A percentile compares a stretch with the other conserved stretches of the same genome.
These are phyloP conservation scores for Exophiala oligosperma DNA, from an alignment of 2,329 filamentous ascomycete species.

Conservation along the genomic window DNA sequence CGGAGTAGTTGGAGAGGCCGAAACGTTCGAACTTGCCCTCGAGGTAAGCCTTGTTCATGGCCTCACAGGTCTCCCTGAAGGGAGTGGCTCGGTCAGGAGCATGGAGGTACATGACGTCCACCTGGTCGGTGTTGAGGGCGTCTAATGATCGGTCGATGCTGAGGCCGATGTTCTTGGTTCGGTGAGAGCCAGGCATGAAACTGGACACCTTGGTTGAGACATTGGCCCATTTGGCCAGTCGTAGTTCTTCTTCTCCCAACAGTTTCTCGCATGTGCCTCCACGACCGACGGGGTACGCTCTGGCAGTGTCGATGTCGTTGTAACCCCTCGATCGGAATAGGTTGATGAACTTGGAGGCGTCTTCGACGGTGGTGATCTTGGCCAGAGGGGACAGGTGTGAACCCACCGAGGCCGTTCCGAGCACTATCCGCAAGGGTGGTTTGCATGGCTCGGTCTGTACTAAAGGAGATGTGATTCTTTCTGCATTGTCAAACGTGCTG, in stretches of 20 bases:
- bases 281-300: constrained; percentile 32
- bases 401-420: constrained; percentile 32
- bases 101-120: constrained; percentile 45
- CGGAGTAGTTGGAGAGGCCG: constrained; percentile 49
- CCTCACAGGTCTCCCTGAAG: constrained; percentile 43
- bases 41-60: constrained; percentile 43
- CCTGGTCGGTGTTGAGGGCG: constrained; percentile 28
- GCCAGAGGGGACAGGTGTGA: constrained; percentile 29
- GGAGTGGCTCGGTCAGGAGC: constrained; percentile 47
- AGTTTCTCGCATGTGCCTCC: constrained; percentile 32
- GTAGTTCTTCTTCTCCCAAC: constrained; percentile 29
- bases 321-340: constrained; percentile 30
- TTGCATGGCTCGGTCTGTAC: constrained; percentile 25
- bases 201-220: constrained; percentile 32
- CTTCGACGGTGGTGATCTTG: constrained; percentile 31
- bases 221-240: constrained; percentile 29
- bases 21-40: constrained; percentile 48
- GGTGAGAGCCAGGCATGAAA: constrained; percentile 31
- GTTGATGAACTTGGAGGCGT: constrained; percentile 27
- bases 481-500: constrained; percentile 27
- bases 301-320: constrained; percentile 32
- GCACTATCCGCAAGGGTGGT: constrained; percentile 29
- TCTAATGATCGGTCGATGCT: constrained; percentile 31
- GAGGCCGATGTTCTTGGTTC: constrained; percentile 29
- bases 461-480: constrained; percentile 17